Percentiles rank a stretch among this genome's conserved stretches.
These are phyloP conservation scores for Calocybe indica DNA, from an alignment of 768 basidiomycete species.

Conservation along the genomic window DNA sequence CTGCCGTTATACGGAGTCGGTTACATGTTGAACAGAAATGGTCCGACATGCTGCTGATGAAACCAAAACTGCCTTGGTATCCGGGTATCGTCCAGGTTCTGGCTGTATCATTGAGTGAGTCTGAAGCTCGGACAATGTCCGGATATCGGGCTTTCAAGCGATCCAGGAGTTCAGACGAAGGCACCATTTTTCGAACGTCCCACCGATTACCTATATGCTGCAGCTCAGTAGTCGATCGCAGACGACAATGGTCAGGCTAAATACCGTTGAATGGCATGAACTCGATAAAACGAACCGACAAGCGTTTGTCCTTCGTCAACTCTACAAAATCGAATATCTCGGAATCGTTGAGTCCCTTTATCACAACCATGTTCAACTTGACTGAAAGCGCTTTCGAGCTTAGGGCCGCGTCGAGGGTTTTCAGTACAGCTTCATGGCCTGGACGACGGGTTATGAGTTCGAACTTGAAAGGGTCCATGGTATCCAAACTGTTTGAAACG, in stretches of 20 bases:
- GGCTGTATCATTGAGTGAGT: conserved; percentile 75
- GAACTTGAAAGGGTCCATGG: conserved; percentile 81
- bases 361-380: conserved; percentile 82
- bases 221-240: neutral
- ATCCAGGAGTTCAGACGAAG: conserved; percentile 59
- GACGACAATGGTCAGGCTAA: neutral
- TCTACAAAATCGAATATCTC: conserved; percentile 78
- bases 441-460: conserved; percentile 79
- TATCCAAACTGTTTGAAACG: conserved; percentile 56
- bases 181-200: conserved; percentile 77
- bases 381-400: conserved; percentile 47
- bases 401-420: conserved; percentile 59
- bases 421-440: conserved; percentile 73
- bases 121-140: conserved; percentile 47
- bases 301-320: conserved; percentile 54
- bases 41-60: conserved; percentile 93
- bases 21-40: conserved; percentile 88
- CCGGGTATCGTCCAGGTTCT: conserved; percentile 73
- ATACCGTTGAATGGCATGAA: conserved; percentile 91
- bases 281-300: conserved; percentile 85
- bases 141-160: conserved; percentile 45
- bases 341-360: conserved; percentile 76
- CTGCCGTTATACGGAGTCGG: conserved; percentile 79
- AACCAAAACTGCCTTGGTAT: conserved; percentile 67
- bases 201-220: conserved; percentile 62